A percentile compares a stretch with the other conserved stretches of the same genome.
Conservation (phyloP, 495 filamentous ascomycete genomes). For the Elaphomyces granulatus region DNA sequence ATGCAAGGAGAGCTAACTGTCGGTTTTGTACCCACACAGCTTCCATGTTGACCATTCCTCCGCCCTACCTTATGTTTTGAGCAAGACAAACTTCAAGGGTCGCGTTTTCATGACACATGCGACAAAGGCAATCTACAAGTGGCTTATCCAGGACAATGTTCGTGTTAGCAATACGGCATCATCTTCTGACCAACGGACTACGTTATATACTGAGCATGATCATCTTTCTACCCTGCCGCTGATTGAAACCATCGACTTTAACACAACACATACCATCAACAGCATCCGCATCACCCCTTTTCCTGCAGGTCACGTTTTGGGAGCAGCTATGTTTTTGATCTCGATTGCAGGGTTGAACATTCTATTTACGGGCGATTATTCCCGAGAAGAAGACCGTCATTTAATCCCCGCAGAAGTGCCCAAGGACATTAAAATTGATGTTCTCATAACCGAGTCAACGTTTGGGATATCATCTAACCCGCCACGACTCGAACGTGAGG, state of each 20-base stretch:
- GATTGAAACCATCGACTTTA: slow-evolving; percentile 96
- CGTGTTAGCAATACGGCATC: slow-evolving; percentile 68
- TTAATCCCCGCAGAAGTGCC: slow-evolving; percentile 83
- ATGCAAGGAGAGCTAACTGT: slow-evolving; percentile 3
- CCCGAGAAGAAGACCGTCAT: slow-evolving; percentile 85
- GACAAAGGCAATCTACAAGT: slow-evolving; percentile 99
- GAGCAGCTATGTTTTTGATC: slow-evolving; percentile 96
- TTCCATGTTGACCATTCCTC: slow-evolving; percentile 97
- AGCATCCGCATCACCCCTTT: slow-evolving; percentile 94
- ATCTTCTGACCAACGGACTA: slow-evolving; percentile 55
- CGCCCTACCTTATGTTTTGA: slow-evolving; percentile 87
- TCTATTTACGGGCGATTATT: slow-evolving; percentile 95
- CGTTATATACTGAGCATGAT: slow-evolving; percentile 87
- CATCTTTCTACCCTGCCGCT: slow-evolving; percentile 80
- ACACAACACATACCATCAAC: slow-evolving; percentile 92
- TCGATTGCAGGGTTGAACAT: slow-evolving; percentile 94
- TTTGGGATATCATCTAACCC: slow-evolving; percentile 89
- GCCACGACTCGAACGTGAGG: slow-evolving; percentile 77
- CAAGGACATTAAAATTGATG: slow-evolving; percentile 71
- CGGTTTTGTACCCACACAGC: slow-evolving; percentile 33
- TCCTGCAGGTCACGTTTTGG: slow-evolving; percentile 90
- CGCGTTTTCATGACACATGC: slow-evolving; percentile 98
- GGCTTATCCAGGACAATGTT: slow-evolving; percentile 93
- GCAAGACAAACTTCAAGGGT: slow-evolving; percentile 94
- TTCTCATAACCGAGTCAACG: slow-evolving; percentile 93